Evolutionary conservation across 768 basidiomycete species (phyloP).

Genomic region (Leccinum boreale): DNA sequence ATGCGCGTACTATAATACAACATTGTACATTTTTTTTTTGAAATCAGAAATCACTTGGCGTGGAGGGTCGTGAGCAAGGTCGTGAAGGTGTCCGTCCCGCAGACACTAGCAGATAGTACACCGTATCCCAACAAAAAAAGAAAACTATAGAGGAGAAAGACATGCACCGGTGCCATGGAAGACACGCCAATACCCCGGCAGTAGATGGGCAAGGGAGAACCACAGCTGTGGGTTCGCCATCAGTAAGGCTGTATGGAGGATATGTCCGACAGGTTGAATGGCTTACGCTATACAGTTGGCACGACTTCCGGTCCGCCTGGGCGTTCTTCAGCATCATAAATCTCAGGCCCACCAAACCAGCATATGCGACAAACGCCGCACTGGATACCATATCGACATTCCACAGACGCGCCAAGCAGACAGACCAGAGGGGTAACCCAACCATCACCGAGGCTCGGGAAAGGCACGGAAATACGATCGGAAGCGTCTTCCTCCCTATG

Average conservation of each 20-base stretch:
- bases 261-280: not conserved
- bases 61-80: not conserved
- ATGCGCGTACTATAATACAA: constrained; percentile 9
- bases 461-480: constrained; percentile 39
- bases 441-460: constrained; percentile 27
- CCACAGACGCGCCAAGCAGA: constrained; percentile 27
- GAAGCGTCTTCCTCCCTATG: constrained; percentile 40
- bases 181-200: constrained; percentile 31
- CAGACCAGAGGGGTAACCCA: constrained; percentile 29
- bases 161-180: constrained; percentile 17
- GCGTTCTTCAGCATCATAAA: constrained; percentile 22
- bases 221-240: constrained; percentile 18
- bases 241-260: not conserved
- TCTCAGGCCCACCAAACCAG: constrained; percentile 22
- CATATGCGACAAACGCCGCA: constrained; percentile 25
- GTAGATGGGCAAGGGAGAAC: constrained; percentile 31
- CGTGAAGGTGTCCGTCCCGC: constrained; percentile 1
- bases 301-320: constrained; percentile 26
- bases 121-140: not conserved
- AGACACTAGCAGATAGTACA: constrained; percentile 10
- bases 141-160: constrained; percentile 3
- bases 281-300: constrained; percentile 32
- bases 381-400: constrained; percentile 26
- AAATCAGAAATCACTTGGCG: not conserved
- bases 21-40: not conserved